Percentiles rank a stretch among this genome's conserved stretches.
Evolutionary conservation across 805 yeast species (phyloP).

Genomic region (Diddensiella transvaalensis): DNA sequence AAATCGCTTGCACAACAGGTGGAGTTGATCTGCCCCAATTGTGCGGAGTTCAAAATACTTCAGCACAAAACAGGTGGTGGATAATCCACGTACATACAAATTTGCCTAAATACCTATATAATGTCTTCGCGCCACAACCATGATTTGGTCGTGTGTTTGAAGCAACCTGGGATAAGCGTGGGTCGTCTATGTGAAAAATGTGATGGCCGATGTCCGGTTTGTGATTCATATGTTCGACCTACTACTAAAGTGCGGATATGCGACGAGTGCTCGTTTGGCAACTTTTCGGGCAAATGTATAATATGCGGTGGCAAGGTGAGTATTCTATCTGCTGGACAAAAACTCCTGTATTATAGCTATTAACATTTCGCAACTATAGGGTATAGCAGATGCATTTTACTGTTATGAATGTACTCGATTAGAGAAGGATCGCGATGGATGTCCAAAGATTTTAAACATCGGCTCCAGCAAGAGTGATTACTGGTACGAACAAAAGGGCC

Average conservation of each 20-base stretch:
- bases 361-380: no score
- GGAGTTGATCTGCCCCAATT: no score
- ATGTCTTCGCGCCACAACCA: slow-evolving; percentile 89
- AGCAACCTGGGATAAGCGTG: slow-evolving; percentile 69
- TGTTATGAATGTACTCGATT: slow-evolving; percentile 78
- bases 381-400: slow-evolving; percentile 70
- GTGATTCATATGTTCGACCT: slow-evolving; percentile 82
- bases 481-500: slow-evolving; percentile 47
- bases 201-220: slow-evolving; percentile 87
- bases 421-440: slow-evolving; percentile 87
- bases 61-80: no score
- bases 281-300: slow-evolving; percentile 62
- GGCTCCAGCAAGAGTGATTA: slow-evolving; percentile 73
- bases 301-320: slow-evolving; percentile 55
- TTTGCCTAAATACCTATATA: no score
- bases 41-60: no score
- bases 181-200: slow-evolving; percentile 81
- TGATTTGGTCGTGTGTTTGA: slow-evolving; percentile 78
- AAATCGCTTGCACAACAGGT: no score
- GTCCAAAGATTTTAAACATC: slow-evolving; percentile 78
- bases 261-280: slow-evolving; percentile 80
- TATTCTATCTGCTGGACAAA: background rate
- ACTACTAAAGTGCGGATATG: slow-evolving; percentile 66
- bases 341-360: no score
- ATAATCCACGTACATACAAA: no score